Base-by-base conservation (phyloP, 768 basidiomycete species). In the Lactarius psammicola region DNA sequence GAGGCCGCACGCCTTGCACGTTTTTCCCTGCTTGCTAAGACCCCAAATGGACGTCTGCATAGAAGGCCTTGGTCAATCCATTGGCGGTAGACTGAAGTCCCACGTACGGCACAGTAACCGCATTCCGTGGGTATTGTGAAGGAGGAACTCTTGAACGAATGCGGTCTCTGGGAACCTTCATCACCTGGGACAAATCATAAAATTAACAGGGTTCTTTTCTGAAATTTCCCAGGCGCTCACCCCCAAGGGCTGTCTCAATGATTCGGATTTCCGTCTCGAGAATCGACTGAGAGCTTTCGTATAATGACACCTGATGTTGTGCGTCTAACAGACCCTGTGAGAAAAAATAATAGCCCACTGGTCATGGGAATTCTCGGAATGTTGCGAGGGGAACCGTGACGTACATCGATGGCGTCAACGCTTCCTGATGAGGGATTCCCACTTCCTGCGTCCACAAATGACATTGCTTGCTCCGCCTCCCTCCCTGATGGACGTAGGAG, bases 71-170 rank as follows among this genome's bases (percentile, higher is more conserved):
- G 55, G 42, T 61, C 17, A 57, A 33, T 33, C 30, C 64, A 36
- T 55, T 49, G 36, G 70, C 3, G 17, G 57, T 20, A 44, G 57
- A 46, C 31, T 40, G 34, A 20, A 23, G 30, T 56, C 56, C 38
- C 44, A 46, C 49, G 42, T 34, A 65, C 60, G 23, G 53, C 87
- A 80, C 92, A 94, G 73, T 90, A 91, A 17, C 83, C 87, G 69
- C 92, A 94, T 54, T 84, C 80, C 6, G 91, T 90, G 6, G 92
- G 92, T 59, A 94, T 92, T 20, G 90, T 91, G 76, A 94, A 94
- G 2, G 89, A 85, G 3, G 92, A 87, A 68, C 87, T 87, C 77
- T 94, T 94, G 81, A 94, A 94, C 33, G 83, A 78, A 74, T 94
- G 92, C 2, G 89, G 91, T 60, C 76, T 80, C 69, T 85, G 83